Percentiles rank a stretch among this genome's conserved stretches.
Conservation (phyloP, 2,329 filamentous ascomycete genomes). For the Xylaria sp. region DNA sequence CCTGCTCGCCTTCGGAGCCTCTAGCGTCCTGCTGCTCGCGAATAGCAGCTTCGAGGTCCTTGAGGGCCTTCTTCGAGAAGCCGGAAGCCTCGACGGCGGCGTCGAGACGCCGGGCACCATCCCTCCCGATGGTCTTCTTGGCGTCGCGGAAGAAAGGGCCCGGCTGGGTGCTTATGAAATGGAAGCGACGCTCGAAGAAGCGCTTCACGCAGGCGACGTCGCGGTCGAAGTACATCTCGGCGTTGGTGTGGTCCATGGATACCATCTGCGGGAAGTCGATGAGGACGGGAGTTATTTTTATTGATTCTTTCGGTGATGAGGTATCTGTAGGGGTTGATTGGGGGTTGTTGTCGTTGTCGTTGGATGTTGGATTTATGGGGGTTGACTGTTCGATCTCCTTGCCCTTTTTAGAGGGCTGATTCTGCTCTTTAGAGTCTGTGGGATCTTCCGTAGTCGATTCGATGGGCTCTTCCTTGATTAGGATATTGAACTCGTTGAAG, state of each 20-base stretch:
- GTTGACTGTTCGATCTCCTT: constrained; percentile 28
- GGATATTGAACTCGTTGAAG: constrained; percentile 99
- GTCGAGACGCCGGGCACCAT: constrained; percentile 78
- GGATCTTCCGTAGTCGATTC: background rate
- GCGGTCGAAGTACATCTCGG: constrained; percentile 96
- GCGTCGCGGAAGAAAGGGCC: constrained; percentile 90
- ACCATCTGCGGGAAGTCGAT: constrained; percentile 99
- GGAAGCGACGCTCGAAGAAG: constrained; percentile 90
- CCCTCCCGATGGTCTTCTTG: constrained; percentile 75
- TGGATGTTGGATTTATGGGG: background rate
- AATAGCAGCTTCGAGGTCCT: constrained; percentile 92
- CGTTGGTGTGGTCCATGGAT: constrained; percentile 92
- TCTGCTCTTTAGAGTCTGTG: constrained; percentile 44
- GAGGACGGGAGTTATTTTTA: constrained; percentile 76
- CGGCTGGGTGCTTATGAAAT: constrained; percentile 82
- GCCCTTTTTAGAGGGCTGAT: constrained; percentile 47
- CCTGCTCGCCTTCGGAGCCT: constrained; percentile 53
- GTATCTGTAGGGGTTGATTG: background rate
- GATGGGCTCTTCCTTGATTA: constrained; percentile 78
- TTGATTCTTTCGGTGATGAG: background rate
- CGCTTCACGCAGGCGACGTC: constrained; percentile 96
- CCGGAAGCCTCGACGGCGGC: constrained; percentile 91
- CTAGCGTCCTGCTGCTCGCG: constrained; percentile 73
- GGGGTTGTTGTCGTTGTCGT: constrained; percentile 50
- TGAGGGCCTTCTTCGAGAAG: constrained; percentile 96